Evolutionary conservation across 2,329 filamentous ascomycete species (phyloP).

Genomic region (Aspergillus fumigatiaffinis): DNA sequence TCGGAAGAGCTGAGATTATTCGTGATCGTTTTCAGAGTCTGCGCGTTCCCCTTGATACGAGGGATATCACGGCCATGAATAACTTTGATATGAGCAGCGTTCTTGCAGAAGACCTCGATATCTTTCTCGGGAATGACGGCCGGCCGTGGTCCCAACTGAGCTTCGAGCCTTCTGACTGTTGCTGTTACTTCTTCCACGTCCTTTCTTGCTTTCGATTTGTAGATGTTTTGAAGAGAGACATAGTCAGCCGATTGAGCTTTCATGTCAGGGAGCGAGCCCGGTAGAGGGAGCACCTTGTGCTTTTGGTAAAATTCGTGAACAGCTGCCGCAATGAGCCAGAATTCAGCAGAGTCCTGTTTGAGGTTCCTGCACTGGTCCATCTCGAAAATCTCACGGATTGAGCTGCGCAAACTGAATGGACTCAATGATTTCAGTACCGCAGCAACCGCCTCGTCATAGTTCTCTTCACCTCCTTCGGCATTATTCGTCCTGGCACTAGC

Average conservation of each 20-base stretch:
- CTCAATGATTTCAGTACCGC: slow-evolving; percentile 87
- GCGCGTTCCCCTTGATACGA: slow-evolving; percentile 42
- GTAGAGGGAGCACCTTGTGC: slow-evolving; percentile 72
- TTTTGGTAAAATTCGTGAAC: slow-evolving; percentile 71
- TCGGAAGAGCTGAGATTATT: slow-evolving; percentile 45
- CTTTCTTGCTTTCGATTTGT: slow-evolving; percentile 78
- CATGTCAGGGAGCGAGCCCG: slow-evolving; percentile 92
- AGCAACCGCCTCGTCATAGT: slow-evolving; percentile 86
- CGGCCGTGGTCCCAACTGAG: slow-evolving; percentile 44
- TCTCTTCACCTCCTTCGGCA: slow-evolving; percentile 87
- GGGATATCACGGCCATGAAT: slow-evolving; percentile 62
- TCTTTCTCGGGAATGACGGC: slow-evolving; percentile 62
- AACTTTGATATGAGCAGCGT: slow-evolving; percentile 86
- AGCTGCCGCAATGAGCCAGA: slow-evolving; percentile 86
- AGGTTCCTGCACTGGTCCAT: slow-evolving; percentile 57
- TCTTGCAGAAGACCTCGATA: slow-evolving; percentile 91
- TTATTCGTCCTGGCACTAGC: slow-evolving; percentile 66
- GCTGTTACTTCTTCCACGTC: slow-evolving; percentile 73
- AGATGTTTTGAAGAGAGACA: slow-evolving; percentile 84
- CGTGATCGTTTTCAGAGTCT: slow-evolving; percentile 42
- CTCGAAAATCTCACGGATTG: slow-evolving; percentile 73
- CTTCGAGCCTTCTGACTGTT: slow-evolving; percentile 57
- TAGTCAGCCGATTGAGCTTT: slow-evolving; percentile 91
- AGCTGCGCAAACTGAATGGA: slow-evolving; percentile 61
- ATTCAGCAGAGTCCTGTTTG: slow-evolving; percentile 54